Evolutionary conservation across 805 yeast species (phyloP).

Genomic region (Brettanomyces bruxellensis): DNA sequence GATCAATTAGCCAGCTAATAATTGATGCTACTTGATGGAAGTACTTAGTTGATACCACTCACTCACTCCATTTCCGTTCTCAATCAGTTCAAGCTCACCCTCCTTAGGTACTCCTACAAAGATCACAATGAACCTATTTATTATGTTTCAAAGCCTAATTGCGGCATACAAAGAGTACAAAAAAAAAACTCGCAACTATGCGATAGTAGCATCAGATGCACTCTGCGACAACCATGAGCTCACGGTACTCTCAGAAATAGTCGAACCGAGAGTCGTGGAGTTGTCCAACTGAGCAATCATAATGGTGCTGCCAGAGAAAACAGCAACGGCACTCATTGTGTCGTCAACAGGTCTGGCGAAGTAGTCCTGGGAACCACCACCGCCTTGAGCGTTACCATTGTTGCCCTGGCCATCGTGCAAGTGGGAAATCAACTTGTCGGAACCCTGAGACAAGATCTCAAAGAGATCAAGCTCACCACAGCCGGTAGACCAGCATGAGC

Average conservation of each 20-base stretch:
- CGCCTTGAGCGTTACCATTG: conserved; percentile 33
- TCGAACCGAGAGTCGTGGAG: conserved; percentile 36
- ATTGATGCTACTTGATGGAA: no score
- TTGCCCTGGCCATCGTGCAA: conserved; percentile 79
- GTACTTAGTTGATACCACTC: no score
- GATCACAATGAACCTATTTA: no score
- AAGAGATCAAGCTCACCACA: conserved; percentile 97
- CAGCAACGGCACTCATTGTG: conserved; percentile 82
- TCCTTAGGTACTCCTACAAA: no score
- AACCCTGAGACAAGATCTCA: conserved; percentile 76
- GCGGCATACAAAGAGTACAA: conserved; percentile 7
- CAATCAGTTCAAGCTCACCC: no score
- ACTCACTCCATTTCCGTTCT: no score
- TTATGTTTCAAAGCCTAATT: no score
- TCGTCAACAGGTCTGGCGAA: conserved; percentile 74
- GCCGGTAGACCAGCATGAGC: conserved; percentile 96
- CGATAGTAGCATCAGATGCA: conserved; percentile 37
- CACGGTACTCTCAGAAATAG: conserved; percentile 51
- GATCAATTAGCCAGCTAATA: no score
- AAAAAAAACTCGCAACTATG: conserved; percentile 4
- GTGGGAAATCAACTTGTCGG: conserved; percentile 66
- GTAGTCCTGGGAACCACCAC: conserved; percentile 89
- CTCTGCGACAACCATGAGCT: conserved; percentile 43
- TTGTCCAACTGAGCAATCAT: conserved; percentile 55
- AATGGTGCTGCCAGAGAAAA: conserved; percentile 55